Percentiles rank a stretch among this genome's conserved stretches.
Evolutionary conservation across 108 stramenopile genomes (phyloP).

Genomic region (Nitzschia sp.): DNA sequence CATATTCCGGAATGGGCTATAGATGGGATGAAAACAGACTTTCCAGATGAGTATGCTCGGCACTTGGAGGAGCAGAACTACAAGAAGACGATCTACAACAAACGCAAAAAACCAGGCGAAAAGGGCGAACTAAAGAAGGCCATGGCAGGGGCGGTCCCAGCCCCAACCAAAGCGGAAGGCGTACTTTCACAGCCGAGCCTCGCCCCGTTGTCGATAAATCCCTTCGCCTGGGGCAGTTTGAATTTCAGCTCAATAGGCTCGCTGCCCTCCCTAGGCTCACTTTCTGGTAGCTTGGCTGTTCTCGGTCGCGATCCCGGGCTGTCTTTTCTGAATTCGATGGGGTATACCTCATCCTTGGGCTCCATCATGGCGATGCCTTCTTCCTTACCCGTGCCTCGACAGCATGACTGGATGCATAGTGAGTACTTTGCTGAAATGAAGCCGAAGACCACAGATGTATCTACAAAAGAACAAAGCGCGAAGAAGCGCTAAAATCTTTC

Average conservation of each 20-base stretch:
- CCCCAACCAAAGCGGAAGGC: neutral
- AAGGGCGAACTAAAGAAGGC: neutral
- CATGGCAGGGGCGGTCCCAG: neutral
- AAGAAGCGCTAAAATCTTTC: too few species aligned
- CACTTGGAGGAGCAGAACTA: neutral
- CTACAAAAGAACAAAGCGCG: too few species aligned
- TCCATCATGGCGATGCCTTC: too few species aligned
- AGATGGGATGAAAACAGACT: neutral
- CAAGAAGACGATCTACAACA: neutral
- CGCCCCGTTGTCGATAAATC: neutral
- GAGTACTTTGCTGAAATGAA: too few species aligned
- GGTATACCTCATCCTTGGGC: too few species aligned
- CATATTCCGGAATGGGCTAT: neutral
- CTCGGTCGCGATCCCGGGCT: too few species aligned
- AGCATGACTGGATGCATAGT: too few species aligned
- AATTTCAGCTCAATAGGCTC: neutral
- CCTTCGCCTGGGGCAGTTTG: neutral
- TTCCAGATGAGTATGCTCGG: neutral
- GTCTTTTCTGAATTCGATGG: too few species aligned
- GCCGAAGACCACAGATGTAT: too few species aligned
- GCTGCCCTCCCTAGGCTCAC: neutral
- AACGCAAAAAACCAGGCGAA: neutral
- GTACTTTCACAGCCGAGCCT: neutral
- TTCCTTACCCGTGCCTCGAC: too few species aligned
- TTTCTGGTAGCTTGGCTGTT: too few species aligned